phyloP scores from a whole-genome alignment of 192 early-diverging fungal species.

The Spizellomyces punctatus region DNA sequence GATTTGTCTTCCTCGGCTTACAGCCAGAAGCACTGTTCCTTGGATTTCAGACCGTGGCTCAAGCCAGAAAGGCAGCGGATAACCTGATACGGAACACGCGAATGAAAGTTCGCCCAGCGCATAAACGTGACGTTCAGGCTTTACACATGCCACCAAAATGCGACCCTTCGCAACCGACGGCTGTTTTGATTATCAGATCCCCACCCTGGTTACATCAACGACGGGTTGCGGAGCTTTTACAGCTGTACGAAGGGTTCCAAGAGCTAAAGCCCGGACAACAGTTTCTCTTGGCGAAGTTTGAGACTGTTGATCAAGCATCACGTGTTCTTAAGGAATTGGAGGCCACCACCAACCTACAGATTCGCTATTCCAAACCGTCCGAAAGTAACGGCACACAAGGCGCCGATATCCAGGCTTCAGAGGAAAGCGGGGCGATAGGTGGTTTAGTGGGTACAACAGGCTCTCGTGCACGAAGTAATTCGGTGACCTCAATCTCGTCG shows the following conservation, averaged over 20 bases:
- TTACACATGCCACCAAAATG: slow-evolving; percentile 6
- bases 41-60: slow-evolving; percentile 8
- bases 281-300: slow-evolving; percentile 7
- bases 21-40: slow-evolving; percentile 8
- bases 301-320: neutral
- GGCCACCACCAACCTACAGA: slow-evolving; percentile 15
- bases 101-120: neutral
- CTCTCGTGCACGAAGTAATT: no score
- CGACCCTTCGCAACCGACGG: neutral
- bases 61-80: slow-evolving; percentile 3
- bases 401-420: neutral
- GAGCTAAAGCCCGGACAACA: neutral
- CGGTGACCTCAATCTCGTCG: no score
- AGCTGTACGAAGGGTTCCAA: slow-evolving; percentile 14
- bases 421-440: neutral
- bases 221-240: slow-evolving; percentile 12
- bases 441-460: no score
- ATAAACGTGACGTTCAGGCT: neutral
- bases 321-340: slow-evolving; percentile 12
- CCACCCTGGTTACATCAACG: neutral
- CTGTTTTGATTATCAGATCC: neutral
- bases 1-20: slow-evolving; percentile 20
- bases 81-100: slow-evolving; percentile 14
- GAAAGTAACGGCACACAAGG: neutral
- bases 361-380: neutral